These are phyloP conservation scores for Populus davidiana DNA, from an alignment of 345 rosid genomes.

Conservation along the genomic window DNA sequence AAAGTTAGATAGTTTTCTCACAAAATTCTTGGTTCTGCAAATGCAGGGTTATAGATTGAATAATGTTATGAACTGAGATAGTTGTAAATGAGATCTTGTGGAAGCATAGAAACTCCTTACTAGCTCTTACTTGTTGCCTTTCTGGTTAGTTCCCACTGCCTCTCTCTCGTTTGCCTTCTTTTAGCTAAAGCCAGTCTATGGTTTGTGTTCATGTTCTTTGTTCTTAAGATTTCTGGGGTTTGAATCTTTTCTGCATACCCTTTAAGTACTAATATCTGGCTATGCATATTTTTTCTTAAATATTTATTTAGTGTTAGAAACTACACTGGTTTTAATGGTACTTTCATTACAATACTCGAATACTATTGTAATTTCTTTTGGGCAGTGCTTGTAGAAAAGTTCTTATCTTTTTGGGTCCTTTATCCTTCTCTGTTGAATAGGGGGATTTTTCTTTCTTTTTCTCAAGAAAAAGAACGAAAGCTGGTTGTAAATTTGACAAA, in stretches of 20 bases:
- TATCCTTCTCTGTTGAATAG: background rate
- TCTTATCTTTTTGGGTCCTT: background rate
- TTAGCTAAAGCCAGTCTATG: background rate
- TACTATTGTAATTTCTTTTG: background rate
- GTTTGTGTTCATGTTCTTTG: background rate
- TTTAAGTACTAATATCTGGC: background rate
- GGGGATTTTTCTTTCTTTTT: background rate
- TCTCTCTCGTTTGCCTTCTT: background rate
- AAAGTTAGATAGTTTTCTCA: background rate
- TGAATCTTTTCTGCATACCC: background rate
- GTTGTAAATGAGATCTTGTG: slow-evolving; percentile 10
- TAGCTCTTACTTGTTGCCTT: slow-evolving; percentile 8
- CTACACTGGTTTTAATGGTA: background rate
- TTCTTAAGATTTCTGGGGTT: background rate
- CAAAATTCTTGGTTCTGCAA: slow-evolving; percentile 10
- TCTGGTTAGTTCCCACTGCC: slow-evolving; percentile 29
- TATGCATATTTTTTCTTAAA: background rate
- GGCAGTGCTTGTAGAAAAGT: background rate
- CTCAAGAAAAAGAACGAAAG: background rate
- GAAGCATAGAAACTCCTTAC: slow-evolving; percentile 5
- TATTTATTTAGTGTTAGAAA: background rate
- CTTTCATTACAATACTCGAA: background rate
- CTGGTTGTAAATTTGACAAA: background rate
- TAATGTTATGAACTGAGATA: slow-evolving; percentile 5
- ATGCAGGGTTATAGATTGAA: slow-evolving; percentile 23